Conservation (phyloP, 257 asterid species). For the Handroanthus guayacan region DNA sequence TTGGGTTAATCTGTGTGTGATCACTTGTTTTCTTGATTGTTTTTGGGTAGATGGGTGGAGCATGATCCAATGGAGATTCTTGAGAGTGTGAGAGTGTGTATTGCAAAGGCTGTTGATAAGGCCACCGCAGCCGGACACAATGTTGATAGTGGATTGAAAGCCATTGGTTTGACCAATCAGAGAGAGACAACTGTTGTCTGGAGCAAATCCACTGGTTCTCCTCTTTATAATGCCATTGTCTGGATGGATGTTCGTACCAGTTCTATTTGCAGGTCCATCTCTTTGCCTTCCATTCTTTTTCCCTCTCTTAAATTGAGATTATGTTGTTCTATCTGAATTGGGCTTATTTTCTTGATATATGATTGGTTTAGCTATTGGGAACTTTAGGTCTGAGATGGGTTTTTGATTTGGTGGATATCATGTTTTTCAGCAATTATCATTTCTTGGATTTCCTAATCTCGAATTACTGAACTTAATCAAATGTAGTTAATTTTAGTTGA, state of each 20-base stretch:
- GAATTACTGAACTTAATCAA: background rate
- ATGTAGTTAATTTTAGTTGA: background rate
- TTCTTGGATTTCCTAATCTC: too few relatives aligned
- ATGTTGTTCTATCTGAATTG: background rate
- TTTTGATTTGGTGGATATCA: background rate
- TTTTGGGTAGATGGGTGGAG: slow-evolving; percentile 84
- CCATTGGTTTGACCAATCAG: slow-evolving; percentile 96
- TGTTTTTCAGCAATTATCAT: background rate
- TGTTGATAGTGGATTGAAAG: slow-evolving; percentile 81
- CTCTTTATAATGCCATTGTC: slow-evolving; percentile 93
- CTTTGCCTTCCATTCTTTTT: background rate
- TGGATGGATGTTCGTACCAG: slow-evolving; percentile 99
- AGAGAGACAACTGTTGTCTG: slow-evolving; percentile 95
- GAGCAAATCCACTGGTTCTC: slow-evolving; percentile 94
- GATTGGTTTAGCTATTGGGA: background rate
- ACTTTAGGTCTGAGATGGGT: background rate
- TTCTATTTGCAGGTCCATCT: slow-evolving; percentile 77
- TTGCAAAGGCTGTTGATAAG: slow-evolving; percentile 84
- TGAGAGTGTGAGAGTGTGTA: slow-evolving; percentile 78
- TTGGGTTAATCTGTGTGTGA: background rate
- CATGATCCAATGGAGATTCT: slow-evolving; percentile 96
- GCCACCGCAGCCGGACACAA: slow-evolving; percentile 89
- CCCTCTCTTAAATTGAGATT: background rate
- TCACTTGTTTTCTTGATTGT: slow-evolving; percentile 18
- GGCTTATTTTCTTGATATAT: background rate